phyloP scores from a whole-genome alignment of 2,329 filamentous ascomycete species.

The Emergomyces pasteurianus region DNA sequence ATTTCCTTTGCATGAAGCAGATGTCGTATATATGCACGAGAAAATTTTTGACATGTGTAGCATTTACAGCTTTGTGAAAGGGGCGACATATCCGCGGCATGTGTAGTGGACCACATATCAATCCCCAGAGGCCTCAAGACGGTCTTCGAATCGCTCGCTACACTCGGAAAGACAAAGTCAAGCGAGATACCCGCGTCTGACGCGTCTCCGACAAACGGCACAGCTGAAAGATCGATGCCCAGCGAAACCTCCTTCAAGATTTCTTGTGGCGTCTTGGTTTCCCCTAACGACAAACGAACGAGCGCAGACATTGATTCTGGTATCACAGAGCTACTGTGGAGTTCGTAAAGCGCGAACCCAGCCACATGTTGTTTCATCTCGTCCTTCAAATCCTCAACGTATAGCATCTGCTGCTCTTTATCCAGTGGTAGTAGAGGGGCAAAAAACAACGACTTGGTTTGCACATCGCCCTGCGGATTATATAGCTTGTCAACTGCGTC shows the following conservation, averaged over 20 bases:
- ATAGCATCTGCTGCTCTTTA: conserved; percentile 63
- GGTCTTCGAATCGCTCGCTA: conserved; percentile 9
- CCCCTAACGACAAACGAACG: conserved; percentile 62
- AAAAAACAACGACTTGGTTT: conserved; percentile 44
- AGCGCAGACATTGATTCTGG: conserved; percentile 48
- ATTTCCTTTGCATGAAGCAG: conserved; percentile 86
- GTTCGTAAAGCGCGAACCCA: conserved; percentile 68
- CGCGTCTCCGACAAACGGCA: conserved; percentile 60
- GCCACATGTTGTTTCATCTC: conserved; percentile 47
- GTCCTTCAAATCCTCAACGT: conserved; percentile 61
- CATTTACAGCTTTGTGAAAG: conserved; percentile 57
- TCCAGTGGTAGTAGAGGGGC: conserved; percentile 62
- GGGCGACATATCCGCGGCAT: conserved; percentile 52
- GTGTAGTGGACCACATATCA: conserved; percentile 59
- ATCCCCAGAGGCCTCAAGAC: conserved; percentile 48
- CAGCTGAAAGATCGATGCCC: conserved; percentile 67
- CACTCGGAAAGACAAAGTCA: conserved; percentile 58
- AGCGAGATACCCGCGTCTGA: conserved; percentile 82
- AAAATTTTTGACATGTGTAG: conserved; percentile 73
- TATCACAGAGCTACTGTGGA: conserved; percentile 56
- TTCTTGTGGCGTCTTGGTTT: conserved; percentile 59
- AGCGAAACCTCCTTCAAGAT: conserved; percentile 62
- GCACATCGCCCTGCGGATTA: conserved; percentile 19
- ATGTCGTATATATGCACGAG: conserved; percentile 78
- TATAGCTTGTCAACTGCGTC: conserved; percentile 46